Evolutionary conservation across 805 yeast genomes (phyloP), one percentile per base, ranked within the genome.

Genomic region (Teunomyces gatunensis): DNA sequence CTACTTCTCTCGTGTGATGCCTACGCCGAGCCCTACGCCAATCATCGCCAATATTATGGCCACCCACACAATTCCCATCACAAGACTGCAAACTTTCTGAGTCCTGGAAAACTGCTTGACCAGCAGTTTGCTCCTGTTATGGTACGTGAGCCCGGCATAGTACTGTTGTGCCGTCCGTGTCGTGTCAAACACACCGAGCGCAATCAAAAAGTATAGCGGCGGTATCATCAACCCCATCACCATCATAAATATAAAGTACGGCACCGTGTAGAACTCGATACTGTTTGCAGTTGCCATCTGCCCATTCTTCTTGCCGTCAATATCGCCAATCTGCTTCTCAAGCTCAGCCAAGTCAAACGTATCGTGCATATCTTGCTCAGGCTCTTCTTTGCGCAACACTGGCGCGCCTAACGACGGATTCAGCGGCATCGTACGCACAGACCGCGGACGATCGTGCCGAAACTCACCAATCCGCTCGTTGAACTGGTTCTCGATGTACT

Each of bases 1-100:
- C 39, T 21, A 21, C 18, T 23, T 21, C 29, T 37, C 29, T 37
- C 29, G 40, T n/a, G 43, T 40, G 32, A 40, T 28, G 9, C 69
- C 69, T 1, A 68, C 47, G 4, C 71, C 73, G 20, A 71, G 52
- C 3, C 74, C 75, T 5, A 71, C 68, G 0, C 68, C 74, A 3
- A 71, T 65, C 75, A 70, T 69, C 17, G 74, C 66, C n/a, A 68
- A 37, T 6, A 67, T 59, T 1, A 62, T 50, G 13, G 51, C 36
- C 5, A 68, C 40, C 77, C 77, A 72, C 5, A 61, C 5, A 5
- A 71, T 7, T 7, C 76, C 75, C 3, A 68, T 20, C 2, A 53
- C 42, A 6, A 64, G 52, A 51, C 74, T 67, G 30, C 57, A 39
- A 1, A 61, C 10, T 51, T 71, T 71, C 53, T 72, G 77, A 28